Evolutionary conservation across 2,329 filamentous ascomycete species (phyloP), one percentile per base, ranked within the genome.

Genomic region (Septoria petroselini): DNA sequence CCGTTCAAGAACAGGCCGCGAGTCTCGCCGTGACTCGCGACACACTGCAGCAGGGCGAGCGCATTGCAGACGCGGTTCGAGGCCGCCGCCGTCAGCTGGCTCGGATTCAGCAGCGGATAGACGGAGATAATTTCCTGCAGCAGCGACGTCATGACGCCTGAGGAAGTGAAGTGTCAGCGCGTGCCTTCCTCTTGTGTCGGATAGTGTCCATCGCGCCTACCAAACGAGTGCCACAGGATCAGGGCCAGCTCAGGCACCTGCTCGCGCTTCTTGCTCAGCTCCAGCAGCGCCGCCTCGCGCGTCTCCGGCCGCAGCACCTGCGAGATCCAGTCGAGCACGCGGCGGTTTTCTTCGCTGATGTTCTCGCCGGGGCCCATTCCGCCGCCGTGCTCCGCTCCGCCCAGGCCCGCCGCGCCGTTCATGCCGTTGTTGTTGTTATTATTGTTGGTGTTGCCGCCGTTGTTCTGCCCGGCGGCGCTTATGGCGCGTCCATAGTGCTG

Each of bases 121-220:
- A 98, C 93, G 8, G 91, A 96, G 67, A 98, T 98, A 68, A 98
- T 98, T 73, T 98, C 93, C 71, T 97, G 91, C 27, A 97, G 80
- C 18, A 98, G 78, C 47, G 90, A 95, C 38, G 93, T 96, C 93
- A 98, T 98, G 65, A 98, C 93, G 64, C 91, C 90, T 95, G 59
- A 52, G 54, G 9, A 9, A 9, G 23, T 5, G 23, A 27, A 9
- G 5, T 27, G 23, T 9, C 23, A 27, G 23, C 23, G 23, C n/a
- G n/a, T n/a, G n/a, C n/a, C n/a, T n/a, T n/a, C n/a, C n/a, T n/a
- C n/a, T n/a, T 27, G 23, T 27, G 9, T 27, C 5, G 5, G 23
- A 27, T 27, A 27, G 9, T 5, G 23, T n/a, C n/a, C n/a, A 27
- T 27, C 41, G 27, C 31, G 71, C 82, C 58, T 81, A 95, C 91